Evolutionary conservation across 768 basidiomycete species (phyloP), one percentile per base, ranked within the genome.

Genomic region (Leccinum longicurvipes): DNA sequence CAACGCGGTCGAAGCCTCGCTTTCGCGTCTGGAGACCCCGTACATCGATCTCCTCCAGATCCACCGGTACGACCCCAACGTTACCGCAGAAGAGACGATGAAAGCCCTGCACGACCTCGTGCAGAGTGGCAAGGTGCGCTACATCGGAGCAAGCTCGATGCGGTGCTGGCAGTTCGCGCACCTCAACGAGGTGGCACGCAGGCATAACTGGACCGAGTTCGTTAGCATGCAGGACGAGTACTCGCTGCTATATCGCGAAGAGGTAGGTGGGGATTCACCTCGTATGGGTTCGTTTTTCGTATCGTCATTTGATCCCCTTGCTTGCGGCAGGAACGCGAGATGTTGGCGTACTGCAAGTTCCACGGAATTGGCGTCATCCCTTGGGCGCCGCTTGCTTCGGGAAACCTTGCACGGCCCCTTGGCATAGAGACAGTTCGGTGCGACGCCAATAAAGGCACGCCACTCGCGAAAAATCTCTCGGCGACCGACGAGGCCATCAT

Each of bases 201-300:
- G 69, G 50, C 67, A 79, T 34, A 78, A 75, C 4, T 80, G 81
- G 74, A 81, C 82, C 6, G 77, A 72, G 56, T 84, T 84, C 57
- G 72, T 81, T 47, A 78, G 80, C 50, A 81, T 83, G 74, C 82
- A 84, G 66, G 74, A 76, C 48, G 77, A 79, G 51, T 77, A 83
- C 59, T 79, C 74, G 23, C 65, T 82, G 6, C 72, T 83, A 19
- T 83, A 84, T 63, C 72, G 81, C 17, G 77, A 81, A 57, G 80
- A 83, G 68, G 79, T 73, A 3, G 25, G n/a, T 6, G 6, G 15
- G 31, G 31, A 14, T 32, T 15, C 14, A 6, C 31, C 31, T 15
- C 31, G 14, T 31, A 31, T 31, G 6, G 31, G 14, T 12, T 28
- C 41, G 11, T 9, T 1, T 46, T 12, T 42, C 1, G 7, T 19